Evolutionary conservation across 805 yeast species (phyloP).

Genomic region (Teunomyces lycoperdinae): DNA sequence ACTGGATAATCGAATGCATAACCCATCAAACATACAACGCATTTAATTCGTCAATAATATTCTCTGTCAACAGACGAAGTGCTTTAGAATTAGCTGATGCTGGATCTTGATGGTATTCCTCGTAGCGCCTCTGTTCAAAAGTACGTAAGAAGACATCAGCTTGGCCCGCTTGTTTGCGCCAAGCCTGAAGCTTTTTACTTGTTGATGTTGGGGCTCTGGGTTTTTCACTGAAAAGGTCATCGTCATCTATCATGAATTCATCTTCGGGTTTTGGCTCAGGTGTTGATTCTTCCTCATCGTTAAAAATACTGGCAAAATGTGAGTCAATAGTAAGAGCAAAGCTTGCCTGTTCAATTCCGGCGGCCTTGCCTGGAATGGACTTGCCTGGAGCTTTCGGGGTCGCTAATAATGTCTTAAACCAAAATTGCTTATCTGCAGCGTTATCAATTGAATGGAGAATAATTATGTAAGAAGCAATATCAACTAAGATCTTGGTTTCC

Average conservation of each 20-base stretch:
- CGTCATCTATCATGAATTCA: constrained; percentile 10
- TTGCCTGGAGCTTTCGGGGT: not conserved
- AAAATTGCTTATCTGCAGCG: constrained; percentile 18
- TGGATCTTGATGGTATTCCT: not conserved
- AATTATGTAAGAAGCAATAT: constrained; percentile 18
- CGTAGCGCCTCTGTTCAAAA: not conserved
- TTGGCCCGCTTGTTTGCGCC: not conserved
- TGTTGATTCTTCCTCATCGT: constrained; percentile 3
- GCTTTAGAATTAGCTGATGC: not conserved
- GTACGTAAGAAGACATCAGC: not conserved
- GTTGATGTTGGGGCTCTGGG: not conserved
- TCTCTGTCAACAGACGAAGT: constrained; percentile 5
- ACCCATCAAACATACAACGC: not conserved
- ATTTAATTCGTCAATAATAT: constrained; percentile 6
- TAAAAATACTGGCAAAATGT: constrained; percentile 29
- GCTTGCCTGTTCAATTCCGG: constrained; percentile 1
- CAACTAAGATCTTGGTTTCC: constrained; percentile 22
- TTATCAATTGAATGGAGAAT: constrained; percentile 15
- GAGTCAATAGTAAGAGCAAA: constrained; percentile 20
- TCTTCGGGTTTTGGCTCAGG: constrained; percentile 3
- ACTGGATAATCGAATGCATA: no score
- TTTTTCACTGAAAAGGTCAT: constrained; percentile 8
- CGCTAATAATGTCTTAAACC: constrained; percentile 17
- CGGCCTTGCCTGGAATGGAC: not conserved
- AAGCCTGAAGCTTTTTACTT: constrained; percentile 1